Evolutionary conservation across 2,329 filamentous ascomycete species (phyloP), one percentile per base, ranked within the genome.

Genomic region (Incumbomyces lentus): DNA sequence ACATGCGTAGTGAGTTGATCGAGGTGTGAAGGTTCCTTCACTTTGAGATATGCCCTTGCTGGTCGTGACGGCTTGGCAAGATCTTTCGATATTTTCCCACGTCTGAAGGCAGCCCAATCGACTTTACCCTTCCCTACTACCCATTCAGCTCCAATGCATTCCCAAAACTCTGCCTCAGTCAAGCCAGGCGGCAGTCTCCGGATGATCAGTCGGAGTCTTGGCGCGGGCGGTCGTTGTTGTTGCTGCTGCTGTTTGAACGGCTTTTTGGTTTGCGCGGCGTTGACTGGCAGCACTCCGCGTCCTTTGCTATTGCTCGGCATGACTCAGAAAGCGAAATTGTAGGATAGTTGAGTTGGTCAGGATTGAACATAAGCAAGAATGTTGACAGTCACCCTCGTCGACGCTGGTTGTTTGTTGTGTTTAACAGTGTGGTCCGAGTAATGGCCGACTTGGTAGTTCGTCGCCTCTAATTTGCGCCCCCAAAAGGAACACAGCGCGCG

Each of bases 171-270:
- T 1, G 74, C 65, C 59, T 86, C 77, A 0, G 85, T 93, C 62
- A 98, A 73, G 7, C 84, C 86, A 1, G 92, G 89, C 8, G 92
- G 86, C 3, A 98, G 75, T 48, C 90, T 78, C 44, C 93, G 81
- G 46, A 95, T 73, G 18, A 93, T 73, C 11, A 95, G 74, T 70
- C 96, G 96, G 59, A 93, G 76, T 49, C 86, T 84, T 47, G 80
- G 75, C 14, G 72, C 64, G 2, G 75, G 63, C 2, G 61, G 61
- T 46, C 69, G 68, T 32, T 65, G 57, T 5, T 60, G 57, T 26
- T 26, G 22, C 22, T n/a, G n/a, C 39, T 67, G 59, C 26, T 67
- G 59, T 26, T 70, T 64, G 32, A 62, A 56, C n/a, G 67, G 58
- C 60, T 62, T 70, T 56, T 64, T 69, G 2, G 69, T 68, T 35